These are phyloP conservation scores for Moniliella sp. DNA, from an alignment of 1,284 basidiomycete genomes.

Conservation along the genomic window DNA sequence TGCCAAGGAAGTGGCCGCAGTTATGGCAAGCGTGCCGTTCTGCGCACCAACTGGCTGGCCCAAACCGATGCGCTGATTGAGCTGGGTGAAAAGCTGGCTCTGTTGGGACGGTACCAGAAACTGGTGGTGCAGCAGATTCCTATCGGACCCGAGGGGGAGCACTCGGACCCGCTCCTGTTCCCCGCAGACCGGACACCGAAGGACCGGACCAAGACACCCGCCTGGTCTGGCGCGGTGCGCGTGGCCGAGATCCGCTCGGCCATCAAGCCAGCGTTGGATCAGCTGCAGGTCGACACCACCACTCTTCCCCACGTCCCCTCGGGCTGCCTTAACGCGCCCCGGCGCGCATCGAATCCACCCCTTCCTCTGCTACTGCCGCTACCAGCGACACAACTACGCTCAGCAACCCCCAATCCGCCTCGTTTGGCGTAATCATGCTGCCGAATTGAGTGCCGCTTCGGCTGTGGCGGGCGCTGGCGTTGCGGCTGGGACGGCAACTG, in stretches of 20 bases:
- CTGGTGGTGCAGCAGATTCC: slow-evolving; percentile 11
- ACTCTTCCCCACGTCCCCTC: slow-evolving; percentile 7
- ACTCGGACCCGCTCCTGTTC: slow-evolving; percentile 11
- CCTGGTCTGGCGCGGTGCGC: slow-evolving; percentile 12
- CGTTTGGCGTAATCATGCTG: slow-evolving; percentile 7
- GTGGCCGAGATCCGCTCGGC: slow-evolving; percentile 17
- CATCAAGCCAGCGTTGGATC: slow-evolving; percentile 10
- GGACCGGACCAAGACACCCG: slow-evolving; percentile 6
- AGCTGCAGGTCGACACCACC: slow-evolving; percentile 5
- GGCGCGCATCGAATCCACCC: neutral
- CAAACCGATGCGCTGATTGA: slow-evolving; percentile 21
- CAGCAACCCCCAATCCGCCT: slow-evolving; percentile 8
- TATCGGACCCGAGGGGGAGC: slow-evolving; percentile 5
- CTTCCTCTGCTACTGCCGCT: neutral
- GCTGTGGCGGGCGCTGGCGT: too few relatives aligned
- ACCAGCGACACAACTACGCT: slow-evolving; percentile 3
- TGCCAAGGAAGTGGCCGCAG: too few relatives aligned
- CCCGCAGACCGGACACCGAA: slow-evolving; percentile 6
- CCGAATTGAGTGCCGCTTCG: slow-evolving; percentile 4
- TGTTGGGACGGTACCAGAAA: slow-evolving; percentile 21
- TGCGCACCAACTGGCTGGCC: slow-evolving; percentile 11
- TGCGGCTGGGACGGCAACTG: too few relatives aligned
- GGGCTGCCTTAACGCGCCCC: slow-evolving; percentile 1
- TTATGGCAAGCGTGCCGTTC: slow-evolving; percentile 13
- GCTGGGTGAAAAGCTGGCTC: slow-evolving; percentile 21